A percentile compares a stretch with the other conserved stretches of the same genome.
Evolutionary conservation across 768 basidiomycete genomes (phyloP).

Genomic region (Phlegmacium glaucopus): DNA sequence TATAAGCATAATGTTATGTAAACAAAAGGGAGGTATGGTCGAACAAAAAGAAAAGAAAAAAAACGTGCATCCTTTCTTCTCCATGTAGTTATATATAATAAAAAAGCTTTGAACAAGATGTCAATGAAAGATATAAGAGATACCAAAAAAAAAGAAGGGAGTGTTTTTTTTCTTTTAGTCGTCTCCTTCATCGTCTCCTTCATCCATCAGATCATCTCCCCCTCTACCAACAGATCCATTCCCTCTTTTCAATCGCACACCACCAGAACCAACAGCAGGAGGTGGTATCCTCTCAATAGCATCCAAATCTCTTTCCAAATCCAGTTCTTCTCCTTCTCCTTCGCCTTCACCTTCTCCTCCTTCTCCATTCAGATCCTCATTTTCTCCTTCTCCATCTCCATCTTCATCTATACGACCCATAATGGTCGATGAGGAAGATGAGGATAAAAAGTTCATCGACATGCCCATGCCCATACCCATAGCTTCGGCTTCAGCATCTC

Average conservation of each 20-base stretch:
- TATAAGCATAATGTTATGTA: too few relatives aligned
- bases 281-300: slow-evolving; percentile 37
- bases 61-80: too few relatives aligned
- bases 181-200: slow-evolving; percentile 12
- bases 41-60: too few relatives aligned
- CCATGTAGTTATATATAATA: too few relatives aligned
- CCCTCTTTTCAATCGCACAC: not conserved
- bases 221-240: not conserved
- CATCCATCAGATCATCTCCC: slow-evolving; percentile 12
- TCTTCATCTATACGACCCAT: slow-evolving; percentile 59
- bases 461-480: too few relatives aligned
- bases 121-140: too few relatives aligned
- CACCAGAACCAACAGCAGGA: not conserved
- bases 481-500: too few relatives aligned
- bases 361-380: slow-evolving; percentile 20
- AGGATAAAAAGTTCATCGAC: too few relatives aligned
- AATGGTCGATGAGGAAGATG: too few relatives aligned
- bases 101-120: too few relatives aligned
- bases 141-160: too few relatives aligned
- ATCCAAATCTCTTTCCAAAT: slow-evolving; percentile 61
- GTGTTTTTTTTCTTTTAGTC: slow-evolving; percentile 5
- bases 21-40: too few relatives aligned
- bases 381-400: slow-evolving; percentile 64
- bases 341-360: slow-evolving; percentile 25
- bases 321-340: slow-evolving; percentile 43